Conservation (phyloP, 345 rosid genomes). For the Erucastrum elatum region DNA sequence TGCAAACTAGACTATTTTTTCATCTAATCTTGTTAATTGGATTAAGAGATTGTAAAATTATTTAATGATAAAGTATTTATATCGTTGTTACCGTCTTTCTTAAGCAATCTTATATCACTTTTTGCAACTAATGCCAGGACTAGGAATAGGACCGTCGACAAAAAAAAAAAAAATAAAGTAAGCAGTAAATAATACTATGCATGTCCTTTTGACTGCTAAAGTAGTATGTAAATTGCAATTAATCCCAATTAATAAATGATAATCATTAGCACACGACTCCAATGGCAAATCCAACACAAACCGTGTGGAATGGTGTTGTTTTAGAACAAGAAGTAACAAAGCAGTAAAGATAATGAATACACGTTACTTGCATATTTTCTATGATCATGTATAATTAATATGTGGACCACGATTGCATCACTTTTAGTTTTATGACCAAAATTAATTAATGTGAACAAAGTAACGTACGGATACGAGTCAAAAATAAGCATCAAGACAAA, state of each 20-base stretch:
- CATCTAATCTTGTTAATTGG: not conserved
- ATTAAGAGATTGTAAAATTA: not conserved
- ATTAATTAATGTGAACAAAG: not conserved
- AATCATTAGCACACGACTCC: constrained; percentile 1
- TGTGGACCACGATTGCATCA: constrained; percentile 8
- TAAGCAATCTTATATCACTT: not conserved
- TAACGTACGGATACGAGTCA: not conserved
- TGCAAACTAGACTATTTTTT: not conserved
- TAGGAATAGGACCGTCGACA: not conserved
- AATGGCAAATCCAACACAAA: not conserved
- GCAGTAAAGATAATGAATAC: not conserved
- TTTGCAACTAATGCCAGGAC: not conserved
- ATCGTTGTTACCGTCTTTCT: not conserved
- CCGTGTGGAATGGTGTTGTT: constrained; percentile 22
- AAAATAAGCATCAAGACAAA: not conserved
- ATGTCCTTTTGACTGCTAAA: not conserved
- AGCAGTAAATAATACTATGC: not conserved
- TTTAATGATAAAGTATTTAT: not conserved
- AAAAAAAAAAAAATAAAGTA: not conserved
- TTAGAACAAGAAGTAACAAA: constrained; percentile 4
- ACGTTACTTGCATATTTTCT: constrained; percentile 17
- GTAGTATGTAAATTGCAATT: not conserved
- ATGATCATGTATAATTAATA: constrained; percentile 4
- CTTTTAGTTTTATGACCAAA: not conserved
- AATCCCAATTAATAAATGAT: not conserved